Base-by-base conservation (phyloP, 371 early-diverging fungal species). In the Apophysomyces sp. region DNA sequence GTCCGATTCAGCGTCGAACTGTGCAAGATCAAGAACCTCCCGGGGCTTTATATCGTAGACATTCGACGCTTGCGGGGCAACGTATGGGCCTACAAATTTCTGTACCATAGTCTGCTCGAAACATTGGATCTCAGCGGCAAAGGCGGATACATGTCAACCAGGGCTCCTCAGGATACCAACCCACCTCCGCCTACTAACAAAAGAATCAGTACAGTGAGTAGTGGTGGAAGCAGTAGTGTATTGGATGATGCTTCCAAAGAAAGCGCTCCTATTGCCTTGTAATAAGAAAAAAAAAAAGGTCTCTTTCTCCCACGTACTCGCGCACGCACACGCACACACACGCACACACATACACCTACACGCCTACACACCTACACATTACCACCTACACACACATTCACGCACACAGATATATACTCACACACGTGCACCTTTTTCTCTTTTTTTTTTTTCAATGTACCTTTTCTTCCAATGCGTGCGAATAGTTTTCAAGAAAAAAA, bases 31-130 rank as follows among this genome's bases (percentile, higher is more conserved):
- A 92, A 93, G 75, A 94, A 95, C 72, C 71, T 96, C 58, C 86
- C 84, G 39, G 93, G 92, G 27, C 83, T 96, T n/a, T 93, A 90
- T 74, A 91, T 94, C 63, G 94, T 97, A 32, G 93, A 94, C 67
- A 86, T 97, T 70, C 88, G 94, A 67, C 87, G 98, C 53, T 79
- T 92, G 77, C 86, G 90, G 62, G 98, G 98, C 58, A 95, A 94
- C 72, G 85, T 92, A 29, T 97, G 96, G 97, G 85, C 88, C 0
- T 97, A 94, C 84, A 95, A 96, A 82, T 87, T 86, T 66, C 68
- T 97, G 26, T 96, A 96, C 74, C 88, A 94, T 65, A 77, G 82
- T 7, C 69, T 89, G 26, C 65, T 91, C 63, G 81, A 85, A 24
- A 72, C 76, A 3, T 66, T 89, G 58, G 84, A 88, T 36, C 66